These are phyloP conservation scores for Mucor irregularis DNA, from an alignment of 371 early-diverging fungal species.

Conservation along the genomic window DNA sequence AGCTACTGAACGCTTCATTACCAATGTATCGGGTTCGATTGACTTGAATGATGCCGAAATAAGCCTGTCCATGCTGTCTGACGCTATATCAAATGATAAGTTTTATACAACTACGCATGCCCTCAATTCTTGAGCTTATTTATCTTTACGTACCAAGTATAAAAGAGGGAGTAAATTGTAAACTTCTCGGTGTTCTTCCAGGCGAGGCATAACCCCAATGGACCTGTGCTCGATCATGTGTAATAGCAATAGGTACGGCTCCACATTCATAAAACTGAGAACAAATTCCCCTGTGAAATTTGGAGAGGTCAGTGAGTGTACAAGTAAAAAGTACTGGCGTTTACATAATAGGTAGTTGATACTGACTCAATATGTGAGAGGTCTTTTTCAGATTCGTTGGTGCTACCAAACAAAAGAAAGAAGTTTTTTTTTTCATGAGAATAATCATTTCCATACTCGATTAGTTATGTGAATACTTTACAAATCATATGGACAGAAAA, in stretches of 20 bases:
- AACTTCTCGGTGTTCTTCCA: not conserved
- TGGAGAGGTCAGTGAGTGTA: too few species aligned
- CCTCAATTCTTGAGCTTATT: too few species aligned
- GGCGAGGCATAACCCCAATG: slow-evolving; percentile 18
- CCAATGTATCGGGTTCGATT: not conserved
- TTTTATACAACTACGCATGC: too few species aligned
- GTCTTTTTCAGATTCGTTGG: slow-evolving; percentile 18
- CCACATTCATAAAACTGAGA: slow-evolving; percentile 2
- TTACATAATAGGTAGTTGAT: too few species aligned
- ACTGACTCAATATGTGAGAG: slow-evolving; percentile 21
- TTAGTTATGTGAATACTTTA: not conserved
- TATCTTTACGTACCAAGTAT: too few species aligned
- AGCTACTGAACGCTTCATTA: slow-evolving; percentile 11
- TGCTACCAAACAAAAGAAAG: slow-evolving; percentile 2
- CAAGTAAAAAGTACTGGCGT: too few species aligned
- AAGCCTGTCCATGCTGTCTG: slow-evolving; percentile 9
- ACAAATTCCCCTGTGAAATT: slow-evolving; percentile 7
- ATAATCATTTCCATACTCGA: not conserved
- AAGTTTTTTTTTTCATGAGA: slow-evolving; percentile 11
- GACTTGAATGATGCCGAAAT: slow-evolving; percentile 15
- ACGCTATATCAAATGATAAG: slow-evolving; percentile 2
- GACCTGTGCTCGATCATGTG: slow-evolving; percentile 16
- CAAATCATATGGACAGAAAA: slow-evolving; percentile 34
- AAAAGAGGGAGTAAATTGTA: slow-evolving; percentile 18
- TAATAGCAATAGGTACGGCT: slow-evolving; percentile 15